Base-by-base conservation (phyloP, 106 monocot genomes). In the Amphibolis antarctica region DNA sequence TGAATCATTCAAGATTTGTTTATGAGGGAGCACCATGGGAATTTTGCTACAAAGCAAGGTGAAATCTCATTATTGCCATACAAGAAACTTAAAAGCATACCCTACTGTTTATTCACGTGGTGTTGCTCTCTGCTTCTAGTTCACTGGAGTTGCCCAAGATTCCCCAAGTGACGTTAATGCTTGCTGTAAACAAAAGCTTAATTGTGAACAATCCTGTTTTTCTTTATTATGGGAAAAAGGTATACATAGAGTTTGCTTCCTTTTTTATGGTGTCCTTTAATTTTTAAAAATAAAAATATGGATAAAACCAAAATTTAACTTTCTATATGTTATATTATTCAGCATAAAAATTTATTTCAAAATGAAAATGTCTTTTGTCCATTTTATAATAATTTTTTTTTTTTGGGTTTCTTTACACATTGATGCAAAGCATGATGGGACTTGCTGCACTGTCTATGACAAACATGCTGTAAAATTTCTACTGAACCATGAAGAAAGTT, bases 171-270 rank as follows among this genome's bases (percentile, higher is more conserved):
- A 69, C 72, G 1, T 67, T 94, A 46, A 71, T 55, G 24, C 71
- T 94, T 46, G 70, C 86, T n/a, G 81, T 62, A 19, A 89, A 89
- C 47, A 66, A 79, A 72, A 94, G 83, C 45, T 89, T 94, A 54
- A 69, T 66, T 45, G 80, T 76, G 62, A 74, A 63, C 51, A 73
- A 76, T 69, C 94, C 89, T 42, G 31, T 84, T 30, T 82, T 85
- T 75, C 71, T 45, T 31, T 26, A 77, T 49, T 74, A 79, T 75
- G 70, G 64, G 17, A 76, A 86, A 55, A 68, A 89, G 86, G 94
- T 94, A 44, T 18, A 13, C 22, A 30, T 20, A 19, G 25, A 26
- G 28, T 2, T 50, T 28, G 48, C 1, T 48, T 48, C 48, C 19
- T 53, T 20, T 24, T 53, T 10, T 22, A 2, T 53, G 11, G 19